These are phyloP conservation scores for Collybiopsis luxurians DNA, from an alignment of 768 basidiomycete genomes.

Conservation along the genomic window DNA sequence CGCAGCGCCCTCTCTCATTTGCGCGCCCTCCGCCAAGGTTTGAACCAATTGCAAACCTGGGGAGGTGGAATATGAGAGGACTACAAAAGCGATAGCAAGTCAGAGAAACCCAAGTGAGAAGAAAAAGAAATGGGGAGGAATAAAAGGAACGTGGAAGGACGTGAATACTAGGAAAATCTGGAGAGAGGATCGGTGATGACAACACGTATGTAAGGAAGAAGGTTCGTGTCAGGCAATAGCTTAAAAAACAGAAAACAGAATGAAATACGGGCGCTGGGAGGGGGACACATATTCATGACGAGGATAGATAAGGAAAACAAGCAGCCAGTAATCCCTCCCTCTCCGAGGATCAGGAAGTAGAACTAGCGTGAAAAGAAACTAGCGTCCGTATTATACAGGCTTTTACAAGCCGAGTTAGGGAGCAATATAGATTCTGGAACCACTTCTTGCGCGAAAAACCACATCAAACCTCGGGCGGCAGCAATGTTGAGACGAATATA, in stretches of 20 bases:
- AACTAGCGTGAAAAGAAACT: constrained; percentile 56
- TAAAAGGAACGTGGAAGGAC: constrained; percentile 15
- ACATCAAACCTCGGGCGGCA: neutral
- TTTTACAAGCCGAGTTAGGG: constrained; percentile 24
- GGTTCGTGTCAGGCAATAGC: neutral
- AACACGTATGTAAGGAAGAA: constrained; percentile 12
- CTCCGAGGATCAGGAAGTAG: constrained; percentile 13
- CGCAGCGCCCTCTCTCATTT: constrained; percentile 74
- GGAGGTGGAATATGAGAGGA: constrained; percentile 68
- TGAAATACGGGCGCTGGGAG: constrained; percentile 32
- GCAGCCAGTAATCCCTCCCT: constrained; percentile 24
- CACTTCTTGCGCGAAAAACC: constrained; percentile 8
- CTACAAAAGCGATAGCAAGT: constrained; percentile 41
- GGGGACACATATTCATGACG: constrained; percentile 18
- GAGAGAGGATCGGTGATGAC: constrained; percentile 11
- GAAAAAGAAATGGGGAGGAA: constrained; percentile 18
- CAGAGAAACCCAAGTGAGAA: constrained; percentile 21
- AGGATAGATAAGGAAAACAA: constrained; percentile 20
- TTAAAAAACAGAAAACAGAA: neutral
- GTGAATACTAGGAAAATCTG: constrained; percentile 15
- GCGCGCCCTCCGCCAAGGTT: constrained; percentile 50
- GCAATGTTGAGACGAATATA: constrained; percentile 1
- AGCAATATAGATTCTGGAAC: constrained; percentile 17
- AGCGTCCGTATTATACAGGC: constrained; percentile 68
- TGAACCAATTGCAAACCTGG: constrained; percentile 22